Conservation (phyloP, 2,329 filamentous ascomycete genomes). For the Pseudogymnoascus pannorum region DNA sequence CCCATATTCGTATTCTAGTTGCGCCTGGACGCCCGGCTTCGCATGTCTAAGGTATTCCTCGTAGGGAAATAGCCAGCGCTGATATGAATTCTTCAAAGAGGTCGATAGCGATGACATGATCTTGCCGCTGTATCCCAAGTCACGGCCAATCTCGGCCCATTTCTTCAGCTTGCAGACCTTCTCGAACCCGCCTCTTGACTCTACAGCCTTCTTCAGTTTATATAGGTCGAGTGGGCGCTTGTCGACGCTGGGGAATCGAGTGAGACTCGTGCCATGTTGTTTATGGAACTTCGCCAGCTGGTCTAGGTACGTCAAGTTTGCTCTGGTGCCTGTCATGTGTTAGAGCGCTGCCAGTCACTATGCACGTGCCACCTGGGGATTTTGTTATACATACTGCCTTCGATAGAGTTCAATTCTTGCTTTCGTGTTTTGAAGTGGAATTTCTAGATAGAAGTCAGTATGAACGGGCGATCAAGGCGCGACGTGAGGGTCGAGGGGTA, state of each 20-base stretch:
- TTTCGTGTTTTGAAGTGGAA: conserved; percentile 96
- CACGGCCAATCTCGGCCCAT: conserved; percentile 96
- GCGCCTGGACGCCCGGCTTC: conserved; percentile 94
- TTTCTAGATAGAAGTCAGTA: conserved; percentile 48
- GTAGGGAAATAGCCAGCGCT: conserved; percentile 93
- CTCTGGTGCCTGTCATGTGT: conserved; percentile 65
- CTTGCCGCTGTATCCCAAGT: conserved; percentile 95
- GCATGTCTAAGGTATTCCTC: conserved; percentile 87
- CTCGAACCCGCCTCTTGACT: conserved; percentile 89
- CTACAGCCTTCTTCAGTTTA: conserved; percentile 92
- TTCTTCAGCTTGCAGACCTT: conserved; percentile 97
- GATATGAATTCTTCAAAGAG: conserved; percentile 95
- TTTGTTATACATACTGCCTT: conserved; percentile 68
- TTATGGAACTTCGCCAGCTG: conserved; percentile 95
- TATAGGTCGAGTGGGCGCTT: conserved; percentile 95
- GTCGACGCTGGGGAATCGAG: conserved; percentile 91
- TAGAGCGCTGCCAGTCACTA: conserved; percentile 14
- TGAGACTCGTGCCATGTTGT: conserved; percentile 88
- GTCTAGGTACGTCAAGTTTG: conserved; percentile 93
- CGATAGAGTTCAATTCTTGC: conserved; percentile 94
- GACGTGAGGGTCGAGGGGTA: background rate
- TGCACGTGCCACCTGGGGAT: conserved; percentile 11
- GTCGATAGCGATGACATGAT: conserved; percentile 99
- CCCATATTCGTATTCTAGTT: conserved; percentile 86
- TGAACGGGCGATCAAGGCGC: background rate